Evolutionary conservation across 2,329 filamentous ascomycete genomes (phyloP).

Genomic region (Phialophora chinensis): DNA sequence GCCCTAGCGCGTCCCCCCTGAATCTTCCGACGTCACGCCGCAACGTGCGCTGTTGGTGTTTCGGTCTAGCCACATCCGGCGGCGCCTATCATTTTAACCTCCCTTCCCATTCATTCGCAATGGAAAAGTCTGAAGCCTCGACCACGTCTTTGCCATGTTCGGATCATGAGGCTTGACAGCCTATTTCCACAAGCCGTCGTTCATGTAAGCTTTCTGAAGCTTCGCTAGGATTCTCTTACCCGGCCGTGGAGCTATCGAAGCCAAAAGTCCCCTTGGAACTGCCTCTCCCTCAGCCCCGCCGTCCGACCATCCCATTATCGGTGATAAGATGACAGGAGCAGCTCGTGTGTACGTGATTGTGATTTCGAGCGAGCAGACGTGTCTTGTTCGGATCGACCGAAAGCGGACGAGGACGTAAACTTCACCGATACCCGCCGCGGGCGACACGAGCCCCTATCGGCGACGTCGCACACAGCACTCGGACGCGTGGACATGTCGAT

Average conservation of each 20-base stretch:
- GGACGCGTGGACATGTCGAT: too few relatives aligned
- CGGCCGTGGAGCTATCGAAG: conserved; percentile 15
- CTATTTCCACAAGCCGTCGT: conserved; percentile 7
- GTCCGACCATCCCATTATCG: too few relatives aligned
- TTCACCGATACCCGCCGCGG: too few relatives aligned
- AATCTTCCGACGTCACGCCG: neutral
- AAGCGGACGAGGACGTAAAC: too few relatives aligned
- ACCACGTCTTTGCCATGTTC: neutral
- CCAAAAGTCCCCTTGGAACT: neutral
- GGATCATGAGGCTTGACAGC: neutral
- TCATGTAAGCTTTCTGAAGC: conserved; percentile 16
- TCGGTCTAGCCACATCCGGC: neutral
- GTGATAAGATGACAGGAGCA: too few relatives aligned
- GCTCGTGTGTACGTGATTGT: too few relatives aligned
- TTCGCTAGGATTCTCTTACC: neutral
- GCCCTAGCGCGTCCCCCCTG: neutral
- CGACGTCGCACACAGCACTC: too few relatives aligned
- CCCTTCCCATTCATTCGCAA: neutral
- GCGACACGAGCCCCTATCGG: too few relatives aligned
- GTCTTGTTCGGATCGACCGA: too few relatives aligned
- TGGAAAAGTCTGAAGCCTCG: neutral
- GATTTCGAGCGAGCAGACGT: too few relatives aligned
- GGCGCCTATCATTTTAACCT: neutral
- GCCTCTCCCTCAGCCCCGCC: too few relatives aligned
- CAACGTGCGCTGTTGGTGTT: neutral